Base-by-base conservation (phyloP, 805 yeast species). In the Candida corydali region DNA sequence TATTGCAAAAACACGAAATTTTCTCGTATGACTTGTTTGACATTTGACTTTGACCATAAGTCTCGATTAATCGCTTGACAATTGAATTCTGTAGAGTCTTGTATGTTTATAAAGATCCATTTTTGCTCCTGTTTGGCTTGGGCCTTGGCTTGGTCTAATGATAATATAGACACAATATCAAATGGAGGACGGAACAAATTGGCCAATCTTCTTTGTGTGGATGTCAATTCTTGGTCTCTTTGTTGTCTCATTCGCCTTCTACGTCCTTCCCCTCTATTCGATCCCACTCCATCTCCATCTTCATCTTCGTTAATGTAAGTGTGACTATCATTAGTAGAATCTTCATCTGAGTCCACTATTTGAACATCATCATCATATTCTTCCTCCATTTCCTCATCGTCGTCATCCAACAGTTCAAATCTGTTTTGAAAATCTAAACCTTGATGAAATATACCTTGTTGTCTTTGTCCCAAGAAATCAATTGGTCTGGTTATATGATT, bases 51-150 rank as follows among this genome's bases (percentile, higher is more conserved):
- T 12, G 93, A 77, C 98, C 98, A 93, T 43, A 93, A 78, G 59
- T 93, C 99, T 42, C 99, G 74, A 58, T 93, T 93, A 37, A 93
- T 63, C 22, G 84, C 80, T 55, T 91, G 98, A 52, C 97, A 89
- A 46, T 78, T 77, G 53, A 93, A 93, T 52, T 86, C 93, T 1
- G 84, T 67, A 17, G 78, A 65, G 51, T 91, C 95, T 58, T 93
- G 98, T 34, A 93, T 77, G 55, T 93, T 93, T 17, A 93, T 73
- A 49, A 93, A 62, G 6, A 93, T 72, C 96, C 97, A 89, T 59
- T 82, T 86, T 36, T 76, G 66, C 40, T 67, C 70, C 22, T 58
- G 60, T 39, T 81, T 72, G 2, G 95, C 97, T 42, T 70, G 68
- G 2, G 50, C 45, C 46, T 80, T 85, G 2, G 98, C 98, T 5